Evolutionary conservation across 2,329 filamentous ascomycete genomes (phyloP).

Genomic region (Grosmannia penicillata): DNA sequence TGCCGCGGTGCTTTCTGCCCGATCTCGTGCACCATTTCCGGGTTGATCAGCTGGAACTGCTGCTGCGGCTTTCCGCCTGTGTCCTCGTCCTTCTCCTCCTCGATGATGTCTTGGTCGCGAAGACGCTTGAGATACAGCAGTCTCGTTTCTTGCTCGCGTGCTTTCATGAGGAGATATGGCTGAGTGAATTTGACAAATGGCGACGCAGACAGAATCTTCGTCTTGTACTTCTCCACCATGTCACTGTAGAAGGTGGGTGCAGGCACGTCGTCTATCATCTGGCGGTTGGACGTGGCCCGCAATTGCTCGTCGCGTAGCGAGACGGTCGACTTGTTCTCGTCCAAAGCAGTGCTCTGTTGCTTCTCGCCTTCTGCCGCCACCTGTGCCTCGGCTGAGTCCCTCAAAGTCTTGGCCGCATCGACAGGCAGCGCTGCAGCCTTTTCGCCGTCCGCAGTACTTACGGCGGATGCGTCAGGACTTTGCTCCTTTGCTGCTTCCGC

Average conservation of each 20-base stretch:
- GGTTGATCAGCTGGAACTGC: constrained; percentile 80
- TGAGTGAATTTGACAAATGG: constrained; percentile 93
- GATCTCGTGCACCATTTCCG: constrained; percentile 84
- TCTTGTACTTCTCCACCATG: constrained; percentile 85
- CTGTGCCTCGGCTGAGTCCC: background rate
- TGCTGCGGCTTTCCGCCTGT: constrained; percentile 48
- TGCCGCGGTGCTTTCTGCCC: constrained; percentile 68
- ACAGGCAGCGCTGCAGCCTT: background rate
- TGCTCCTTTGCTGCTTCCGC: background rate
- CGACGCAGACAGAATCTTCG: constrained; percentile 84
- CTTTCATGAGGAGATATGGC: constrained; percentile 82
- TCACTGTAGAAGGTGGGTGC: constrained; percentile 91
- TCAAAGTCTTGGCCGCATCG: background rate
- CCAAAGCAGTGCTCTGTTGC: no score
- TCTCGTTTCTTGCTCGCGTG: constrained; percentile 77
- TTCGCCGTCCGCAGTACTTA: background rate
- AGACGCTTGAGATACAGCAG: constrained; percentile 70
- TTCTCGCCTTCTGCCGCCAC: background rate
- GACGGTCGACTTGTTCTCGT: background rate
- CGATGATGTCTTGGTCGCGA: constrained; percentile 56
- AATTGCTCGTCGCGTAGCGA: background rate
- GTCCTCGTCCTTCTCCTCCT: constrained; percentile 34
- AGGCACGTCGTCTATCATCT: constrained; percentile 62
- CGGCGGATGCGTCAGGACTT: constrained; percentile 1
- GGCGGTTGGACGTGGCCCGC: constrained; percentile 30